These are phyloP conservation scores for Lepidium sativum DNA, from an alignment of 345 rosid genomes.

Conservation along the genomic window DNA sequence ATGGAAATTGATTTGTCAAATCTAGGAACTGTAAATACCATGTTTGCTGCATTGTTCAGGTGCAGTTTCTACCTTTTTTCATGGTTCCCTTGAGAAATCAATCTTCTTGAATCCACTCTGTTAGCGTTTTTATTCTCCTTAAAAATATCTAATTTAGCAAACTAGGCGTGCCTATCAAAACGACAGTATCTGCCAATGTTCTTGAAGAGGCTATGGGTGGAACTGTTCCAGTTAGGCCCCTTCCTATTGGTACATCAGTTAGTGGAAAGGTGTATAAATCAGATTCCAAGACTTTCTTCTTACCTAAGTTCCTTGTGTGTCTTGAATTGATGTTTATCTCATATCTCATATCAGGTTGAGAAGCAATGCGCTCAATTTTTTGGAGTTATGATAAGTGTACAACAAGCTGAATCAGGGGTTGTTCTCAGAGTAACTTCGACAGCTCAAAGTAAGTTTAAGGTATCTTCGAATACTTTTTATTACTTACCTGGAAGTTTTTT, in stretches of 20 bases:
- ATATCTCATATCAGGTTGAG: slow-evolving; percentile 55
- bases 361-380: slow-evolving; percentile 96
- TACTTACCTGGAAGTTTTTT: neutral
- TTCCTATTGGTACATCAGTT: slow-evolving; percentile 86
- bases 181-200: slow-evolving; percentile 88
- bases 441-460: slow-evolving; percentile 96
- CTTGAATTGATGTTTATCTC: neutral
- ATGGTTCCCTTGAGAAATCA: neutral
- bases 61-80: neutral
- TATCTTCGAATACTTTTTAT: slow-evolving; percentile 1
- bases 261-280: slow-evolving; percentile 74
- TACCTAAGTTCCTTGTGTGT: neutral
- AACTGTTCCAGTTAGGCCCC: slow-evolving; percentile 93
- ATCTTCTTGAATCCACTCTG: slow-evolving; percentile 1
- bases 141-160: slow-evolving; percentile 41
- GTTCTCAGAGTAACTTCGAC: slow-evolving; percentile 92
- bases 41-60: slow-evolving; percentile 99
- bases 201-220: slow-evolving; percentile 95
- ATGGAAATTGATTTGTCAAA: slow-evolving; percentile 97
- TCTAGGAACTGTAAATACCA: slow-evolving; percentile 88
- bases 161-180: slow-evolving; percentile 95
- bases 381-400: slow-evolving; percentile 82
- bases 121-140: neutral
- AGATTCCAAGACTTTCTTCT: neutral
- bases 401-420: slow-evolving; percentile 88